A percentile compares a stretch with the other conserved stretches of the same genome.
Evolutionary conservation across 768 basidiomycete genomes (phyloP).

Genomic region (Panaeolus papilionaceus): DNA sequence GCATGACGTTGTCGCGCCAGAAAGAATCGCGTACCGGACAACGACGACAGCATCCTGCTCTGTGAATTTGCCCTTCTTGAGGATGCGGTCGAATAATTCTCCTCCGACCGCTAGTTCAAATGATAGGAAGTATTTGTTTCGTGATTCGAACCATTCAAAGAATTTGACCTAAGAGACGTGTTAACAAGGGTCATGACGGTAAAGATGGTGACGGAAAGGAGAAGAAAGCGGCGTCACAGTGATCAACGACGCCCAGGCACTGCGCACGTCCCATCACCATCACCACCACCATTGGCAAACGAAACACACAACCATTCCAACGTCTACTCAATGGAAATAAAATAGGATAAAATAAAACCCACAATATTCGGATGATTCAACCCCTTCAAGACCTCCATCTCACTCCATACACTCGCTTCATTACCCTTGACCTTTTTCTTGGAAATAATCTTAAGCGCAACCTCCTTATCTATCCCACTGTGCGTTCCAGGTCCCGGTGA

Average conservation of each 20-base stretch:
- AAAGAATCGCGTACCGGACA: conserved; percentile 56
- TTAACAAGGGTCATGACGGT: neutral
- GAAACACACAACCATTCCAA: neutral
- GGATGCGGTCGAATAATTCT: conserved; percentile 91
- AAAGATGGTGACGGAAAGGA: neutral
- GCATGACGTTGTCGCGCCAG: conserved; percentile 1
- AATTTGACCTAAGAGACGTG: conserved; percentile 77
- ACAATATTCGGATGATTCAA: conserved; percentile 94
- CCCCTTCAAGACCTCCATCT: conserved; percentile 92
- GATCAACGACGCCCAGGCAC: neutral
- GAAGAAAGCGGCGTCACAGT: neutral
- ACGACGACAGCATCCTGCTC: conserved; percentile 89
- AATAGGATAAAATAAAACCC: conserved; percentile 31
- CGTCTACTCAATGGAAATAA: neutral
- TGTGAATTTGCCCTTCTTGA: conserved; percentile 88
- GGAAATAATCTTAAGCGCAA: conserved; percentile 88
- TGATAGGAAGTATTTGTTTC: conserved; percentile 93
- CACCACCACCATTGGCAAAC: neutral
- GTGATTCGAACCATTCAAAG: conserved; percentile 95
- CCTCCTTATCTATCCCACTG: conserved; percentile 64
- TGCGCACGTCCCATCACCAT: too few relatives aligned
- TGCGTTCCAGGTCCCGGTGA: conserved; percentile 32
- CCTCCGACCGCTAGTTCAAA: conserved; percentile 96
- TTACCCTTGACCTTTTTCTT: conserved; percentile 97
- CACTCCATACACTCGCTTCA: conserved; percentile 86